Conservation (phyloP, 2,329 filamentous ascomycete species). For the Cucurbitaria berberidis region DNA sequence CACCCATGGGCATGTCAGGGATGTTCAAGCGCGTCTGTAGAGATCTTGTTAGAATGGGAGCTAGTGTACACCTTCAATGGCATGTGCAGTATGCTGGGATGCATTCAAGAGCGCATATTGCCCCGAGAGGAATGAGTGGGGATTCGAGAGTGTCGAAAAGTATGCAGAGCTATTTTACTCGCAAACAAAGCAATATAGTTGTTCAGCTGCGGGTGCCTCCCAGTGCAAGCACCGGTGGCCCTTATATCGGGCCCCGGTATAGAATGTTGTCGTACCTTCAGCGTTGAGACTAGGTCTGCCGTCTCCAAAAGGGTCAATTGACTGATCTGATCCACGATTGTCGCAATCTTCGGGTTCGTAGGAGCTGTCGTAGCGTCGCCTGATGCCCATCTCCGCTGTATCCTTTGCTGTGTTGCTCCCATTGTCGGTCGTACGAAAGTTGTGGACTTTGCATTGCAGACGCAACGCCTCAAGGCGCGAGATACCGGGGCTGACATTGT, state of each 20-base stretch:
- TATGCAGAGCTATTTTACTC: background rate
- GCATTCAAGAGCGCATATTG: background rate
- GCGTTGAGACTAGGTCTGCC: constrained; percentile 87
- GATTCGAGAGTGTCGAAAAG: no score
- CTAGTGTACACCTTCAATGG: background rate
- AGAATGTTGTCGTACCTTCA: constrained; percentile 73
- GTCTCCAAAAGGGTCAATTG: constrained; percentile 97
- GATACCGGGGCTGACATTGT: constrained; percentile 55
- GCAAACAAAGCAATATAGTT: background rate
- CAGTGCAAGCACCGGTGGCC: background rate
- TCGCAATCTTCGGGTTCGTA: constrained; percentile 86
- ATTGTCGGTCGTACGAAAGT: constrained; percentile 39
- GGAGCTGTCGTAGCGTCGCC: constrained; percentile 71
- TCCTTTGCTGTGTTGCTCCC: constrained; percentile 45
- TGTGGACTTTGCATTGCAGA: constrained; percentile 42
- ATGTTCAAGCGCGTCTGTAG: constrained; percentile 89
- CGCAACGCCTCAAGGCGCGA: constrained; percentile 53
- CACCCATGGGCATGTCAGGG: constrained; percentile 93
- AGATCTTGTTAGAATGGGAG: constrained; percentile 3
- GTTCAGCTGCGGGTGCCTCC: background rate
- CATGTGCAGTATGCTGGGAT: background rate
- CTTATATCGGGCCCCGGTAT: background rate
- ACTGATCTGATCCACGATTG: constrained; percentile 98
- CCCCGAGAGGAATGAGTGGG: no score
- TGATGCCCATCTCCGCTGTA: constrained; percentile 82